These are phyloP conservation scores for Yamadazyma phyllophila DNA, from an alignment of 805 yeast genomes.

Conservation along the genomic window DNA sequence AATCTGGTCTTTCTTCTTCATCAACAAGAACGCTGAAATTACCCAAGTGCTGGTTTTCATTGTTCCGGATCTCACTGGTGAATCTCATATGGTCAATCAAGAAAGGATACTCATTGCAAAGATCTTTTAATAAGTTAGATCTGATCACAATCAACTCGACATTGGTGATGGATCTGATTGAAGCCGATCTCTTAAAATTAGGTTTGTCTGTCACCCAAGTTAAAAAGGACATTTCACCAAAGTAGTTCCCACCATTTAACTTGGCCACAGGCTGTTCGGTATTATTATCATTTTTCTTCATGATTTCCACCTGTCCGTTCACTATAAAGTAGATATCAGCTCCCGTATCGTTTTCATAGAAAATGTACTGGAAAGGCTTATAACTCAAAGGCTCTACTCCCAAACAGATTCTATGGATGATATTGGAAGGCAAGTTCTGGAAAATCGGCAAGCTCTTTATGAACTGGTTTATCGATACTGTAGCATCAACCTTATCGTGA, in stretches of 20 bases:
- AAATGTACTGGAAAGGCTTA: conserved; percentile 58
- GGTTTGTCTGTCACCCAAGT: conserved; percentile 37
- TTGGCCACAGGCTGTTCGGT: conserved; percentile 47
- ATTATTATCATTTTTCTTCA: conserved; percentile 28
- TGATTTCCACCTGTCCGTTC: conserved; percentile 68
- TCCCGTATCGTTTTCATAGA: conserved; percentile 58
- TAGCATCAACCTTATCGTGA: conserved; percentile 45
- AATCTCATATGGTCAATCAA: conserved; percentile 57
- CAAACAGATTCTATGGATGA: conserved; percentile 63
- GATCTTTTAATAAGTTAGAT: conserved; percentile 50
- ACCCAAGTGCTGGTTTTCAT: conserved; percentile 4
- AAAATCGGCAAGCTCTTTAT: conserved; percentile 59
- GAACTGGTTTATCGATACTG: conserved; percentile 57
- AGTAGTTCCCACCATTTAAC: conserved; percentile 60
- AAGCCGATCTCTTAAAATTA: conserved; percentile 50
- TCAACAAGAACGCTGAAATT: not conserved
- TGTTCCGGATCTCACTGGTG: conserved; percentile 54
- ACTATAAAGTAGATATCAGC: conserved; percentile 66
- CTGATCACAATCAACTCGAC: conserved; percentile 62
- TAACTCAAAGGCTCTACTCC: conserved; percentile 55
- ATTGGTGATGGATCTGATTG: conserved; percentile 58
- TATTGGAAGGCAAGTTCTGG: conserved; percentile 52
- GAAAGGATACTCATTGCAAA: conserved; percentile 57
- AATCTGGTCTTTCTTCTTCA: conserved; percentile 2
- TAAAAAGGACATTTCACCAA: conserved; percentile 76